phyloP scores from a whole-genome alignment of 2,329 filamentous ascomycete species.

The Colletotrichum spaethianum region DNA sequence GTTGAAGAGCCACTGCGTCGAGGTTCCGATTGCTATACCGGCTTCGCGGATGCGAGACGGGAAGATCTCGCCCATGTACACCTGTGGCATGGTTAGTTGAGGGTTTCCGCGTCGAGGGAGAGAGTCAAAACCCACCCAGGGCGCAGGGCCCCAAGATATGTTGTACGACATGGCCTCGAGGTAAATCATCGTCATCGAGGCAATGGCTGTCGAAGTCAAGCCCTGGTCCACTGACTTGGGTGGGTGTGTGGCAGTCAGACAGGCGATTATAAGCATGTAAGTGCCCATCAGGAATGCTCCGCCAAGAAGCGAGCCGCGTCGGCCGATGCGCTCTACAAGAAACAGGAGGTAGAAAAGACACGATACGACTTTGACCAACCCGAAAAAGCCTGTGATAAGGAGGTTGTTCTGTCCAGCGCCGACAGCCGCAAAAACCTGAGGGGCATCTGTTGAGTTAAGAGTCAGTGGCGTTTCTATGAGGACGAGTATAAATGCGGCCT shows the following conservation, averaged over 20 bases:
- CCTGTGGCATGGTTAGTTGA: constrained; percentile 40
- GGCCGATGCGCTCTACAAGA: constrained; percentile 64
- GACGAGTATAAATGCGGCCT: neutral
- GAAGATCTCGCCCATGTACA: constrained; percentile 66
- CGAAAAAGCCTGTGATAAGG: constrained; percentile 67
- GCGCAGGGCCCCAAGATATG: constrained; percentile 66
- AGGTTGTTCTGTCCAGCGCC: constrained; percentile 59
- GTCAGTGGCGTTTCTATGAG: neutral
- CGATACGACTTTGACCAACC: constrained; percentile 64
- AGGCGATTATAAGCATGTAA: constrained; percentile 67
- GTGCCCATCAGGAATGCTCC: constrained; percentile 65
- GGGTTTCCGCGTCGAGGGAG: neutral
- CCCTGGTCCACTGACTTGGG: constrained; percentile 48
- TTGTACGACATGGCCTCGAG: constrained; percentile 65
- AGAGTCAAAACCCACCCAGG: constrained; percentile 54
- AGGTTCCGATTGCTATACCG: constrained; percentile 63
- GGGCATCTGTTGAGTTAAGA: constrained; percentile 53
- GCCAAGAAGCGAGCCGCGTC: constrained; percentile 61
- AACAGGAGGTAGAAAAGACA: constrained; percentile 61
- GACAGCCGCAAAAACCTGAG: constrained; percentile 65
- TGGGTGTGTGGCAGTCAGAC: constrained; percentile 62
- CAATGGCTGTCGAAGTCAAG: constrained; percentile 57
- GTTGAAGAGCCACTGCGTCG: constrained; percentile 67
- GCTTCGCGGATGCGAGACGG: constrained; percentile 64
- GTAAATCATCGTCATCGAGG: constrained; percentile 65